These are phyloP conservation scores for Arthroderma sp. DNA, from an alignment of 2,329 filamentous ascomycete genomes.

Conservation along the genomic window DNA sequence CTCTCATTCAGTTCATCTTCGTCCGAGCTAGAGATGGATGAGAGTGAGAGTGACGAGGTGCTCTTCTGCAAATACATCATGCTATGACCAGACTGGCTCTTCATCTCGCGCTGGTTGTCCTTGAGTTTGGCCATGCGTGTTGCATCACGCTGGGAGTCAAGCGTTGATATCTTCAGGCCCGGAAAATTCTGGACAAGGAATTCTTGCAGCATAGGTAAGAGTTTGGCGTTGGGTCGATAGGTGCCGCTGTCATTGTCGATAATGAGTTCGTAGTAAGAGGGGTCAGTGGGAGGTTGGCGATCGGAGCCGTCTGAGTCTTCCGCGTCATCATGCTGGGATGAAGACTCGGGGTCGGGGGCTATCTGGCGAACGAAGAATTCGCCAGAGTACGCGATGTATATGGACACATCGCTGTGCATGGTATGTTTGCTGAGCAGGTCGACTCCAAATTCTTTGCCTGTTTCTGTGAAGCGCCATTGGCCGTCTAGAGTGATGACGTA, in stretches of 20 bases:
- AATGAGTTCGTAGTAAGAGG: constrained; percentile 62
- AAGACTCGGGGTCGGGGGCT: constrained; percentile 29
- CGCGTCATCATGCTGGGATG: constrained; percentile 19
- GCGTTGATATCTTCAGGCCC: constrained; percentile 58
- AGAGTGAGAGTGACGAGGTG: constrained; percentile 29
- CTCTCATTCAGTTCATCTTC: constrained; percentile 44
- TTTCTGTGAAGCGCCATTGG: constrained; percentile 83
- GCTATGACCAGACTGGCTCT: constrained; percentile 50
- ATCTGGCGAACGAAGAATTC: constrained; percentile 74
- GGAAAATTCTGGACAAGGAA: constrained; percentile 66
- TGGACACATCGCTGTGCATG: constrained; percentile 87
- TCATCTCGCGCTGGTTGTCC: constrained; percentile 58
- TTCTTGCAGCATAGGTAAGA: constrained; percentile 57
- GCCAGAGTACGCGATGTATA: constrained; percentile 82
- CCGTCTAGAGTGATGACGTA: constrained; percentile 84
- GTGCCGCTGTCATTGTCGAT: constrained; percentile 96
- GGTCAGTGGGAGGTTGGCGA: constrained; percentile 43
- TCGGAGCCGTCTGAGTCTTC: constrained; percentile 22
- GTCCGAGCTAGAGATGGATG: constrained; percentile 43
- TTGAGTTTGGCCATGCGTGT: constrained; percentile 64
- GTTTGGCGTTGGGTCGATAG: constrained; percentile 70
- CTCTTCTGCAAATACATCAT: constrained; percentile 42
- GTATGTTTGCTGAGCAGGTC: constrained; percentile 90
- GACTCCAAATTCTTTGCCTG: constrained; percentile 87
- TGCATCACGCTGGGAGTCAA: constrained; percentile 62